These are phyloP conservation scores for Leishmania mexicana DNA, from an alignment of 208 protist species.

Conservation along the genomic window DNA sequence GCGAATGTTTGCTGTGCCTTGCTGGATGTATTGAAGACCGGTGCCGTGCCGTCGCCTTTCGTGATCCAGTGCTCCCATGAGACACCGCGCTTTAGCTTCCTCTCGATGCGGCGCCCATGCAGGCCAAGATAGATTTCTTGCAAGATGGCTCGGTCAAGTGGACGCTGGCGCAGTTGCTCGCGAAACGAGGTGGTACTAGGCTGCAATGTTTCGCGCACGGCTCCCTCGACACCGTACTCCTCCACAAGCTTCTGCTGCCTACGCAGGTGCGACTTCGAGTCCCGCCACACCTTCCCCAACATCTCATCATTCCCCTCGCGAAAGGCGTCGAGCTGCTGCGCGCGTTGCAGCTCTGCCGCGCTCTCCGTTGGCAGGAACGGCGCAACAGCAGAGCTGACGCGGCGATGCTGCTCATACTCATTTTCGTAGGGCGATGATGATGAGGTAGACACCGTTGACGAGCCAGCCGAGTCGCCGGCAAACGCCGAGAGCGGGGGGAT, in stretches of 20 bases:
- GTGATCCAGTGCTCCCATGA: slow-evolving; percentile 93
- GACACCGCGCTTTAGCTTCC: slow-evolving; percentile 81
- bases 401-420: slow-evolving; percentile 39
- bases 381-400: slow-evolving; percentile 29
- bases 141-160: slow-evolving; percentile 85
- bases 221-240: slow-evolving; percentile 80
- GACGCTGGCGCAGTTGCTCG: slow-evolving; percentile 70
- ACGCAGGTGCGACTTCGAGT: slow-evolving; percentile 78
- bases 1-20: slow-evolving; percentile 90
- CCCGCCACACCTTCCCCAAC: slow-evolving; percentile 58
- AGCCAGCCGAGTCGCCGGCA: neutral
- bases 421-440: neutral
- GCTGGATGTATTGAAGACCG: slow-evolving; percentile 74
- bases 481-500: slow-evolving; percentile 45
- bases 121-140: slow-evolving; percentile 90
- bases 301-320: slow-evolving; percentile 31
- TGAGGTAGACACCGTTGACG: neutral
- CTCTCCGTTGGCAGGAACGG: slow-evolving; percentile 48
- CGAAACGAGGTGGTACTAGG: slow-evolving; percentile 67
- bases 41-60: slow-evolving; percentile 88
- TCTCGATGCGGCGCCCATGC: slow-evolving; percentile 84
- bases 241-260: slow-evolving; percentile 70
- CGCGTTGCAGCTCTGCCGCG: slow-evolving; percentile 52
- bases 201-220: slow-evolving; percentile 69
- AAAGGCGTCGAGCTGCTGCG: slow-evolving; percentile 60